Evolutionary conservation across 805 yeast species (phyloP).

Genomic region (Cephaloascus albidus): DNA sequence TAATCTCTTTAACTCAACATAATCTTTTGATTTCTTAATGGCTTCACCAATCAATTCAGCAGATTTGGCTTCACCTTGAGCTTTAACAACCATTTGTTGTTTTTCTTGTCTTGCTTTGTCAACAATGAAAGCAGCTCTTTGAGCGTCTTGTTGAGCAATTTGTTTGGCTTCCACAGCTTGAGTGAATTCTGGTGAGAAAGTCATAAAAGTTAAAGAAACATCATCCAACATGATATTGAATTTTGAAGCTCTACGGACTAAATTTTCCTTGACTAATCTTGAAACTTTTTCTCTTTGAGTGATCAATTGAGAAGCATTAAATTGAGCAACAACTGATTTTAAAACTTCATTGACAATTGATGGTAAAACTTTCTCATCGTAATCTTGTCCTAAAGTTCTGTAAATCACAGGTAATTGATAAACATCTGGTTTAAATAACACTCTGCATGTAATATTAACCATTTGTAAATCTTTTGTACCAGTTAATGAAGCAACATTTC

Average conservation of each 20-base stretch:
- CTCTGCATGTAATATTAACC: conserved; percentile 99
- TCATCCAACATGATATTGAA: conserved; percentile 88
- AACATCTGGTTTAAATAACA: conserved; percentile 81
- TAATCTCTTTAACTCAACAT: conserved; percentile 91
- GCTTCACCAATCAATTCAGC: conserved; percentile 99
- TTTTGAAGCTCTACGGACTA: conserved; percentile 83
- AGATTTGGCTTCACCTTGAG: conserved; percentile 97
- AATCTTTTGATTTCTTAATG: conserved; percentile 90
- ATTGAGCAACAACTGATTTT: conserved; percentile 95
- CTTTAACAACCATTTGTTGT: conserved; percentile 93
- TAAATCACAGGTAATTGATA: conserved; percentile 72
- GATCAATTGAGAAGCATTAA: conserved; percentile 94
- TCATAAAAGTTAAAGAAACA: conserved; percentile 94
- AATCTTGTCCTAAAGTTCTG: conserved; percentile 89
- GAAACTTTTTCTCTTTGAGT: conserved; percentile 98
- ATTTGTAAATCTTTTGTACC: conserved; percentile 98
- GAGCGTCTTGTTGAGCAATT: conserved; percentile 99
- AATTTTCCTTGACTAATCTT: conserved; percentile 79
- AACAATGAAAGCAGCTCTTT: conserved; percentile 93
- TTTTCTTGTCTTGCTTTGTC: conserved; percentile 97
- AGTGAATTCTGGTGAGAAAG: conserved; percentile 96
- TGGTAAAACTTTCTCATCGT: conserved; percentile 95
- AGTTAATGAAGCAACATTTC: conserved; percentile 90
- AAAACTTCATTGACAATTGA: conserved; percentile 97
- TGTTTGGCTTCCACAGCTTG: conserved; percentile 98